phyloP scores from a whole-genome alignment of 805 yeast species.

The Metschnikowia cerradonensis region DNA sequence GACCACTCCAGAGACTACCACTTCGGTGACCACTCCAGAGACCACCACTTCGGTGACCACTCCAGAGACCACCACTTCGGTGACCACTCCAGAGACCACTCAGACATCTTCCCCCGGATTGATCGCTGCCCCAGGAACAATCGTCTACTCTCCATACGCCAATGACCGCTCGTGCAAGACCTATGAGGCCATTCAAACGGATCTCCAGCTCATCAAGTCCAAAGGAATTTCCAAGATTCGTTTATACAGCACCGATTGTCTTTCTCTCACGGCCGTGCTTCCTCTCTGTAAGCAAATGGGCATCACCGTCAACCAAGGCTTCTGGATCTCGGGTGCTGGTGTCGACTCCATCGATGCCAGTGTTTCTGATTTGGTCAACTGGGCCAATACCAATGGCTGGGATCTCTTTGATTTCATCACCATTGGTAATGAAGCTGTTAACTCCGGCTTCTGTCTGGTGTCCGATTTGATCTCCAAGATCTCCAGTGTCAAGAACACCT shows the following conservation, averaged over 20 bases:
- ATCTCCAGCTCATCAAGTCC: slow-evolving; percentile 52
- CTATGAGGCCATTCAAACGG: slow-evolving; percentile 48
- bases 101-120: slow-evolving; percentile 11
- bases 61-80: neutral
- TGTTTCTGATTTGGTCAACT: slow-evolving; percentile 49
- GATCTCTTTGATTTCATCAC: slow-evolving; percentile 71
- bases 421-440: slow-evolving; percentile 85
- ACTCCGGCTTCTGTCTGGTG: slow-evolving; percentile 56
- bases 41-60: neutral
- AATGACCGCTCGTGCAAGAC: slow-evolving; percentile 66
- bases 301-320: slow-evolving; percentile 75
- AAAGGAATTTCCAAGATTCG: slow-evolving; percentile 67
- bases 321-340: slow-evolving; percentile 70
- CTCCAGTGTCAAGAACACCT: slow-evolving; percentile 52
- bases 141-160: slow-evolving; percentile 78
- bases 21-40: neutral
- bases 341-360: slow-evolving; percentile 63
- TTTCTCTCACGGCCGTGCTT: slow-evolving; percentile 57
- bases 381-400: slow-evolving; percentile 56
- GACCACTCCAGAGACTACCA: no score
- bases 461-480: slow-evolving; percentile 64
- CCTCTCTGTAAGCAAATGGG: slow-evolving; percentile 60
- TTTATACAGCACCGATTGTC: slow-evolving; percentile 86
- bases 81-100: neutral
- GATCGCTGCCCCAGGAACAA: slow-evolving; percentile 47